Evolutionary conservation across 345 rosid genomes (phyloP).

Genomic region (Gossypium raimondii): DNA sequence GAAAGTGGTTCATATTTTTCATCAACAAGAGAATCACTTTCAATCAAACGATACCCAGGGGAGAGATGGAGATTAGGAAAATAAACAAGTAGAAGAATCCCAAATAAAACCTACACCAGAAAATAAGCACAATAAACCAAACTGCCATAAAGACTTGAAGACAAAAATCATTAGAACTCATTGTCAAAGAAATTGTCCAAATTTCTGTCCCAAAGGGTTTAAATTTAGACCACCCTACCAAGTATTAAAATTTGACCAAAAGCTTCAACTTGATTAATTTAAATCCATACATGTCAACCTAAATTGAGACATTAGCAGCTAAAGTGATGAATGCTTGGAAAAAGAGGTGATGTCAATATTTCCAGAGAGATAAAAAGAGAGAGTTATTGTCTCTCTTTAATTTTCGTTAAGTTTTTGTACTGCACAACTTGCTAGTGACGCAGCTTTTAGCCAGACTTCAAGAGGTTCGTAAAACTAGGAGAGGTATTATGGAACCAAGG

Average conservation of each 20-base stretch:
- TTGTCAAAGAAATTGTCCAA: not conserved
- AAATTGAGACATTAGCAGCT: not conserved
- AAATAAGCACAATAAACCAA: constrained; percentile 4
- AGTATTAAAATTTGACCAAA: not conserved
- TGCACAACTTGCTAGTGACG: not conserved
- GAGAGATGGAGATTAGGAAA: constrained; percentile 66
- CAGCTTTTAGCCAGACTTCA: constrained; percentile 5
- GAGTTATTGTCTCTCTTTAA: not conserved
- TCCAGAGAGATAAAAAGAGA: not conserved
- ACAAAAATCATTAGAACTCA: not conserved
- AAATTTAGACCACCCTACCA: not conserved
- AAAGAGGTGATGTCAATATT: not conserved
- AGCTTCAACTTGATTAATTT: not conserved
- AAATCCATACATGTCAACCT: not conserved
- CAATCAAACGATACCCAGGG: constrained; percentile 55
- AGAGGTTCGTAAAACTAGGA: not conserved
- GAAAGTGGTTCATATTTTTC: constrained; percentile 73
- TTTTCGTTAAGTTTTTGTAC: not conserved
- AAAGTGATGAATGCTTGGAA: not conserved
- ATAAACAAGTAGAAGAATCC: constrained; percentile 62
- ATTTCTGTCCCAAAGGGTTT: not conserved
- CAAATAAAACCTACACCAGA: constrained; percentile 61
- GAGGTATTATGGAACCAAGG: not conserved
- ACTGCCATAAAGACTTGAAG: not conserved
- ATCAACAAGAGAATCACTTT: constrained; percentile 42